Evolutionary conservation across 345 rosid genomes (phyloP).

Genomic region (Salix caprea): DNA sequence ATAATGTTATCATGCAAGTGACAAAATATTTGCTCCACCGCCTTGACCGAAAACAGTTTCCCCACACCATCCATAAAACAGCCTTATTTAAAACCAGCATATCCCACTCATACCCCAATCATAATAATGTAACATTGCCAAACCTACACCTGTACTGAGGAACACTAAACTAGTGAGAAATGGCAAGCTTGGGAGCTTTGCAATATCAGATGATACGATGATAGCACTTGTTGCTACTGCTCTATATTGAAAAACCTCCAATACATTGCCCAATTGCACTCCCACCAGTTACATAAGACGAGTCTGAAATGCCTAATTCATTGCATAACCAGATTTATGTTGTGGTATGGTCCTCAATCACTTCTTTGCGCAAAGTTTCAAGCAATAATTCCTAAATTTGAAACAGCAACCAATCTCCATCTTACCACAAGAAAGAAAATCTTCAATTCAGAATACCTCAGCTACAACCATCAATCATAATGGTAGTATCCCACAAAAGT

Average conservation of each 20-base stretch:
- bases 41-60: neutral
- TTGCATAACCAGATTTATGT: neutral
- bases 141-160: neutral
- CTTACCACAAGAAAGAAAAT: neutral
- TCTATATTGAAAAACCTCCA: neutral
- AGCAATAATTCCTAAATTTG: neutral
- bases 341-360: neutral
- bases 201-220: neutral
- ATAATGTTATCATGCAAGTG: neutral
- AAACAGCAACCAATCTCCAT: neutral
- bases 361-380: neutral
- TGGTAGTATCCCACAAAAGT: neutral
- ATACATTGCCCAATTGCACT: neutral
- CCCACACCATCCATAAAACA: neutral
- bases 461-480: neutral
- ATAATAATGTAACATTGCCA: too few species aligned
- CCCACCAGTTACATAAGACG: neutral
- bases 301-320: neutral
- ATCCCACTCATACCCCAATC: too few species aligned
- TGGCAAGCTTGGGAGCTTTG: too few species aligned
- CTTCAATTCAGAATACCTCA: neutral
- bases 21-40: neutral
- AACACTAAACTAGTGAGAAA: neutral
- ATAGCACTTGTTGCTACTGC: neutral
- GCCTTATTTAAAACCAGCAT: neutral